Evolutionary conservation across 345 rosid species (phyloP).

Genomic region (Aquilaria malaccensis): DNA sequence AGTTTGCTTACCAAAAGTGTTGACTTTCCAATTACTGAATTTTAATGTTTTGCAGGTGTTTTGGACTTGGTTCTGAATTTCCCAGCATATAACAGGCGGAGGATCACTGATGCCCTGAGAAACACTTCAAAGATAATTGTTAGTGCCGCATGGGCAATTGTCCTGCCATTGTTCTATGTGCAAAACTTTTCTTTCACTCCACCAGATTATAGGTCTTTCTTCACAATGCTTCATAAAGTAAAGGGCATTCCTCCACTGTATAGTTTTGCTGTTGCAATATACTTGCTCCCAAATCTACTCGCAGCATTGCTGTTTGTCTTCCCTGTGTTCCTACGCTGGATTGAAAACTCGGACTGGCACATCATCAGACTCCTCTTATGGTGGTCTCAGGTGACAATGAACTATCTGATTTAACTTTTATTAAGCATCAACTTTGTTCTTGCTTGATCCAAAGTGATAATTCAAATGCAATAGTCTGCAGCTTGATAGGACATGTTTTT

Average conservation of each 20-base stretch:
- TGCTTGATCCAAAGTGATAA: not conserved
- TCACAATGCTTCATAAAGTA: constrained; percentile 52
- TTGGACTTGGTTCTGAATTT: constrained; percentile 85
- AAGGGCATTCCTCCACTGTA: constrained; percentile 76
- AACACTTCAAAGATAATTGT: constrained; percentile 64
- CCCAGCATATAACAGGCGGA: constrained; percentile 95
- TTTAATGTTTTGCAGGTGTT: constrained; percentile 44
- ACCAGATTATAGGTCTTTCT: constrained; percentile 26
- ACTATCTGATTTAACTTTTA: not conserved
- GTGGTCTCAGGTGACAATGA: constrained; percentile 89
- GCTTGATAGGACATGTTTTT: not conserved
- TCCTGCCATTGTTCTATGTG: constrained; percentile 72
- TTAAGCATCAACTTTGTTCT: constrained; percentile 4
- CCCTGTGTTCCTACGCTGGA: constrained; percentile 95
- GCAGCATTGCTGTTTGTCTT: constrained; percentile 79
- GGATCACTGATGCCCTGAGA: constrained; percentile 66
- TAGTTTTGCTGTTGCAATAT: constrained; percentile 64
- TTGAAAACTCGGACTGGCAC: constrained; percentile 96
- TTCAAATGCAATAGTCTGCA: not conserved
- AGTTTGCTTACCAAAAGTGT: not conserved
- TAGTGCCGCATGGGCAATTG: constrained; percentile 67
- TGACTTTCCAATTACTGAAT: constrained; percentile 6
- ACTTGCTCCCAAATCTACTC: constrained; percentile 76
- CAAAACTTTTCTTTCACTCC: constrained; percentile 48
- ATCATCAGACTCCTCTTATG: constrained; percentile 79